Percentiles rank a stretch among this genome's conserved stretches.
phyloP scores from a whole-genome alignment of 495 filamentous ascomycete species.

The Aspergillus bertholletiae region DNA sequence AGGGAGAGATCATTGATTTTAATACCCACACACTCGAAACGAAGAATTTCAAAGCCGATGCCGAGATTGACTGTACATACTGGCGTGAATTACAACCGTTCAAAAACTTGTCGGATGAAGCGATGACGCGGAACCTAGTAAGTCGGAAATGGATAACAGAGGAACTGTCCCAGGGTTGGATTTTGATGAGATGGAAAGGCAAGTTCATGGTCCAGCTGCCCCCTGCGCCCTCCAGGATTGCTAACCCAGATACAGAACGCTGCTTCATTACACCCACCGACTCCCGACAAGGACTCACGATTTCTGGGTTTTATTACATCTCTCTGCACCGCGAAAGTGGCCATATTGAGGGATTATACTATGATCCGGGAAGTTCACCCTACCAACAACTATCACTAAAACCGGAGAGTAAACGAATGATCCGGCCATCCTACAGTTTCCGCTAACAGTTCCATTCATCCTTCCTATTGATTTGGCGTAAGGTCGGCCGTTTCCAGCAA shows the following conservation, averaged over 20 bases:
- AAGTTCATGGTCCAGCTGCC: constrained; percentile 14
- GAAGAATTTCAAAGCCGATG: constrained; percentile 59
- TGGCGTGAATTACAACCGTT: constrained; percentile 72
- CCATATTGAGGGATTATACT: constrained; percentile 66
- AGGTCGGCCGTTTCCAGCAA: not conserved
- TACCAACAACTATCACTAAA: constrained; percentile 65
- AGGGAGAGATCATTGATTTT: constrained; percentile 78
- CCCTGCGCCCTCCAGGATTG: not conserved
- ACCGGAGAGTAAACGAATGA: constrained; percentile 44
- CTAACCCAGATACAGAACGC: constrained; percentile 46
- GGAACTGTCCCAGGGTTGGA: constrained; percentile 55
- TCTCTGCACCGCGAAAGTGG: constrained; percentile 59
- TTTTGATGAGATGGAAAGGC: constrained; percentile 81
- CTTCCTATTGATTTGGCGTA: not conserved
- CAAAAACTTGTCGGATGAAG: constrained; percentile 51
- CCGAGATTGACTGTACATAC: constrained; percentile 62
- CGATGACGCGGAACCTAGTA: constrained; percentile 56
- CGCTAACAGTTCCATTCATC: constrained; percentile 22
- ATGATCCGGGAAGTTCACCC: constrained; percentile 67
- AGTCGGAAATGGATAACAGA: constrained; percentile 54
- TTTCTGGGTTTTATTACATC: constrained; percentile 74
- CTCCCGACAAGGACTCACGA: constrained; percentile 60
- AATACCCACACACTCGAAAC: constrained; percentile 64
- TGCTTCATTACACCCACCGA: constrained; percentile 66
- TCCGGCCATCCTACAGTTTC: constrained; percentile 38